Base-by-base conservation (phyloP, 208 protist genomes). In the Trypanosoma congolense region DNA sequence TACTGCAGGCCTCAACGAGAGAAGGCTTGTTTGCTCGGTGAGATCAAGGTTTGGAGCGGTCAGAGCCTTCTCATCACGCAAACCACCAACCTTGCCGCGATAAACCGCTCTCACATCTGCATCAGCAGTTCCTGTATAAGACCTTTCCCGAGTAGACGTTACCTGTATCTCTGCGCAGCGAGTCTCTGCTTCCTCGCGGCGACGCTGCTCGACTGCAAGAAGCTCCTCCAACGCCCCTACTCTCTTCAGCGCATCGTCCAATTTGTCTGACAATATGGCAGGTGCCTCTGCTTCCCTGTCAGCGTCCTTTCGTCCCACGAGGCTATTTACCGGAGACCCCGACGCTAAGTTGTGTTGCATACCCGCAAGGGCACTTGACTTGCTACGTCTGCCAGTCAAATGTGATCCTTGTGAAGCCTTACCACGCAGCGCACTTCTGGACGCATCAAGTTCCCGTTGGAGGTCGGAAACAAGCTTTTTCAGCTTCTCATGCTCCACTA, bases 391-490 rank as follows among this genome's bases (percentile, higher is more conserved):
- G 9, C 12, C 33, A 12, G 9, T 38, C 9, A 38, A 16, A 12
- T 12, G 33, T 38, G 12, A 16, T 6, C 9, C 12, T 38, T 38
- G 33, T 38, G 12, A 12, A 38, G 76, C 79, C 53, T 94, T 83
- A 30, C 76, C 54, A 54, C 67, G 45, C 4, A 94, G 52, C 12
- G 75, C 76, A 9, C 45, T 9, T 2, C 80, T 71, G 53, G 75
- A 70, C n/a, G 65, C 59, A 21, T 61, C 69, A 51, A 94, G 58
- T 70, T 89, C 83, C 2, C n/a, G 14, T 1, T 73, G 75, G 21
- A 91, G 74, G n/a, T 65, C 61, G 24, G 62, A 56, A 5, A 87
- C 60, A n/a, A 77, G 43, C 6, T n/a, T 35, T 22, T 65, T 55
- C 43, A 88, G 41, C 29, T 36, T 38, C 22, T 61, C 62, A 19